Evolutionary conservation across 176 grass and related monocot species (phyloP).

Genomic region (Cenchrus americanus): DNA sequence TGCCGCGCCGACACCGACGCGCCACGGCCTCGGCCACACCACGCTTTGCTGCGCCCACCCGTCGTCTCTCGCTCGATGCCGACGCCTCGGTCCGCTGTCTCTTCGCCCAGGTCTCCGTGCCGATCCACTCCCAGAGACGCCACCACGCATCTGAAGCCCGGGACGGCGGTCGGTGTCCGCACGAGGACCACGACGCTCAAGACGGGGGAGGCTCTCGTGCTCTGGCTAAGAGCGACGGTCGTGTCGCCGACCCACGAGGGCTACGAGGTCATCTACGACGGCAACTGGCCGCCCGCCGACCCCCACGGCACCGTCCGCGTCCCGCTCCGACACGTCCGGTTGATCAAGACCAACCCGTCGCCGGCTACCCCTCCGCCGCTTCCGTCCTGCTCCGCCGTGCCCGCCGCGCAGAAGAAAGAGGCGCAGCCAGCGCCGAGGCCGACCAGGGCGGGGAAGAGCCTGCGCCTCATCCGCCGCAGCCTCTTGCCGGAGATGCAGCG

Average conservation of each 20-base stretch:
- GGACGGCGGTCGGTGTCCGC: neutral
- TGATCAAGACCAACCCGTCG: neutral
- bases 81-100: neutral
- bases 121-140: too few relatives aligned
- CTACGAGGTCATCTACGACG: constrained; percentile 13
- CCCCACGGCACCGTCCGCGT: neutral
- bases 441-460: neutral
- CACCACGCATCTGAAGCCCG: neutral
- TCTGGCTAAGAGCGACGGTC: neutral
- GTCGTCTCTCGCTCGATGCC: too few relatives aligned
- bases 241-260: neutral
- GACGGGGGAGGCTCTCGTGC: neutral
- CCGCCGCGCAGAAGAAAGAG: neutral
- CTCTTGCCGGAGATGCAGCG: neutral
- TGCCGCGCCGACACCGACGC: neutral
- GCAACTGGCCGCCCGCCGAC: neutral
- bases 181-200: neutral
- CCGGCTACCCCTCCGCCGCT: neutral
- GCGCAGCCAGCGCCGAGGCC: neutral
- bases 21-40: neutral
- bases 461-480: constrained; percentile 1
- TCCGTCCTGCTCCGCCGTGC: neutral
- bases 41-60: neutral
- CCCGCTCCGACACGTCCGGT: neutral
- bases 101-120: neutral